Evolutionary conservation across 352 stramenopile genomes (phyloP).

Genomic region (Pythium oligandrum): DNA sequence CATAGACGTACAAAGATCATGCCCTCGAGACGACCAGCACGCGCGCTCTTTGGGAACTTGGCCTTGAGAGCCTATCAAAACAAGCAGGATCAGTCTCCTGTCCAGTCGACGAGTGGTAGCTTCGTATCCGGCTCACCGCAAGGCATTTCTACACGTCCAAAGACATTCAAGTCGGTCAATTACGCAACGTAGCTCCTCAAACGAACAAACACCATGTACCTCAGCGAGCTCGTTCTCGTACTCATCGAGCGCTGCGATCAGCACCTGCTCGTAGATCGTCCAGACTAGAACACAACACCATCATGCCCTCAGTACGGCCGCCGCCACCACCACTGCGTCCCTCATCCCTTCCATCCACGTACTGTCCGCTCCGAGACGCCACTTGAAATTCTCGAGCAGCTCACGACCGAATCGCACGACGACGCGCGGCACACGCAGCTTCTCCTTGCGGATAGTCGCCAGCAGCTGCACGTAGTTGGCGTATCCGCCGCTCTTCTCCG

Average conservation of each 20-base stretch:
- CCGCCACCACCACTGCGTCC: no score
- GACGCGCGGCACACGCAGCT: conserved; percentile 24
- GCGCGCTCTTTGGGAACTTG: conserved; percentile 33
- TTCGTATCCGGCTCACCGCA: conserved; percentile 3
- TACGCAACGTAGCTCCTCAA: not conserved
- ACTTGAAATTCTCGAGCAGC: conserved; percentile 31
- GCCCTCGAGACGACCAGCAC: conserved; percentile 27
- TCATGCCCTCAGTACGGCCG: no score
- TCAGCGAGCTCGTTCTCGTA: conserved; percentile 24
- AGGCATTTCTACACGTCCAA: conserved; percentile 18
- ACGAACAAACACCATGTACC: conserved; percentile 1
- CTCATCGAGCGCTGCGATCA: conserved; percentile 34
- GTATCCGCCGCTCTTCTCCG: conserved; percentile 21
- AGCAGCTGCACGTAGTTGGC: conserved; percentile 27
- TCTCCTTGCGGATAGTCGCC: conserved; percentile 32
- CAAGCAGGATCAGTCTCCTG: not conserved
- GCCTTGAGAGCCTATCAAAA: conserved; percentile 21
- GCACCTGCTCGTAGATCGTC: conserved; percentile 35
- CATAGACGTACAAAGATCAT: conserved; percentile 22
- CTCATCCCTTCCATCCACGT: not conserved
- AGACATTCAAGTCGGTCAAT: conserved; percentile 3
- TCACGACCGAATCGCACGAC: conserved; percentile 24
- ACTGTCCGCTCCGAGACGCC: conserved; percentile 27
- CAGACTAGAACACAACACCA: conserved; percentile 17
- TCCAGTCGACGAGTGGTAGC: not conserved